Conservation (phyloP, 208 protist genomes). For the Strigomonas culicis region DNA sequence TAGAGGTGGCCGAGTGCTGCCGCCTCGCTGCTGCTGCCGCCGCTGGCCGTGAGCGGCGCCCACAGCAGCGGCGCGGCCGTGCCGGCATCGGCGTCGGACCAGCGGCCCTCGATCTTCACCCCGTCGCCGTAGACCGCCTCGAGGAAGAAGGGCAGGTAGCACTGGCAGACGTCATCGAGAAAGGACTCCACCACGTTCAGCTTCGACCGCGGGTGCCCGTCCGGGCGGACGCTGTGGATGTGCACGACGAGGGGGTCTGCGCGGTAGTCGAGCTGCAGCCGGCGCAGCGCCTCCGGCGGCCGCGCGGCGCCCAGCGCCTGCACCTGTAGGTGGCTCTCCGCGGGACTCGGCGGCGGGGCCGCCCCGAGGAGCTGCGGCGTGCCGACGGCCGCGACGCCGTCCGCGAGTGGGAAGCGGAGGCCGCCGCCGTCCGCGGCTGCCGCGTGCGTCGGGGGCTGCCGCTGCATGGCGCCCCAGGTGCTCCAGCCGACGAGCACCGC, state of each 20-base stretch:
- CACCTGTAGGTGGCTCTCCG: neutral
- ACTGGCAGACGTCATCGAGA: constrained; percentile 40
- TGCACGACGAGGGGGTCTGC: constrained; percentile 7
- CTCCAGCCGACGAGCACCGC: neutral
- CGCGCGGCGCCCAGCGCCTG: too few relatives aligned
- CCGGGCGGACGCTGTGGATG: neutral
- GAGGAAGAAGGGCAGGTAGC: constrained; percentile 44
- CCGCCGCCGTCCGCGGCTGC: too few relatives aligned
- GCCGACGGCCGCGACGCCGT: too few relatives aligned
- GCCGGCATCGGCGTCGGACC: constrained; percentile 8
- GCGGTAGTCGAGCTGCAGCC: neutral
- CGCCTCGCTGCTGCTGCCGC: neutral
- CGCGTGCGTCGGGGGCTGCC: neutral
- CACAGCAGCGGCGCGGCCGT: neutral
- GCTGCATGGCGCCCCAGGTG: neutral
- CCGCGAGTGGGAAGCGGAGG: neutral
- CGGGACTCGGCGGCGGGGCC: too few relatives aligned
- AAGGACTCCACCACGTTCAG: constrained; percentile 11
- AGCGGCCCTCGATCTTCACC: constrained; percentile 35
- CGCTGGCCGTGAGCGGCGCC: neutral
- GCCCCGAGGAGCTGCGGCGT: neutral
- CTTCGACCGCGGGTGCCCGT: neutral
- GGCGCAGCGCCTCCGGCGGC: too few relatives aligned
- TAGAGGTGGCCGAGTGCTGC: neutral
- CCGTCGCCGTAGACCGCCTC: constrained; percentile 34